phyloP scores from a whole-genome alignment of 2,329 filamentous ascomycete species.

The Cladophialophora yegresii region DNA sequence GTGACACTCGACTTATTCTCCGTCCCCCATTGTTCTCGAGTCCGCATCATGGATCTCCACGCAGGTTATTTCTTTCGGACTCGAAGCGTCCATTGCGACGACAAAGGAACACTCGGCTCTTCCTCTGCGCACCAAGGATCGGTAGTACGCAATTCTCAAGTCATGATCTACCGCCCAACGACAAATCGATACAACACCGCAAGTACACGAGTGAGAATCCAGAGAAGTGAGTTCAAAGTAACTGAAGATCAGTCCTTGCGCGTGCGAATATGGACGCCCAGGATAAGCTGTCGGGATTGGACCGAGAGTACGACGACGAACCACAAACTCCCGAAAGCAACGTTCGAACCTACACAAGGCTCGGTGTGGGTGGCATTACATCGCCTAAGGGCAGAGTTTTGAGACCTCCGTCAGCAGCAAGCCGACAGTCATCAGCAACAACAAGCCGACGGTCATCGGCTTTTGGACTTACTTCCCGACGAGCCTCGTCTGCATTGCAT shows the following conservation, averaged over 20 bases:
- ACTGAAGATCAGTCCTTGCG: neutral
- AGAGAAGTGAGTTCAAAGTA: neutral
- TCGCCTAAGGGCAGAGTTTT: conserved; percentile 8
- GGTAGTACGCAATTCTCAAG: neutral
- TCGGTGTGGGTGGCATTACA: conserved; percentile 7
- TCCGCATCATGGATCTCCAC: neutral
- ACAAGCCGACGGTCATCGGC: conserved; percentile 6
- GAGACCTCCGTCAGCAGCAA: conserved; percentile 13
- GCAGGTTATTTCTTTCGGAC: neutral
- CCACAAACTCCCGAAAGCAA: neutral
- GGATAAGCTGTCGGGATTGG: neutral
- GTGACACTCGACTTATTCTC: conserved; percentile 2
- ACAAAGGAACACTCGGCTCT: neutral
- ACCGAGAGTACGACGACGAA: neutral
- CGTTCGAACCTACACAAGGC: neutral
- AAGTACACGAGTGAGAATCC: neutral
- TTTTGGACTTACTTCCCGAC: neutral
- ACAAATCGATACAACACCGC: neutral
- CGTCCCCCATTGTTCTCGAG: neutral
- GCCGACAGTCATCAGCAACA: conserved; percentile 8
- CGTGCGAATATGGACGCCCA: neutral
- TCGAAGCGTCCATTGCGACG: neutral
- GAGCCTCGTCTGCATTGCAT: neutral
- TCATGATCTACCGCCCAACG: neutral
- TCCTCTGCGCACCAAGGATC: neutral